These are phyloP conservation scores for Priceomyces medius DNA, from an alignment of 805 yeast genomes.

Conservation along the genomic window DNA sequence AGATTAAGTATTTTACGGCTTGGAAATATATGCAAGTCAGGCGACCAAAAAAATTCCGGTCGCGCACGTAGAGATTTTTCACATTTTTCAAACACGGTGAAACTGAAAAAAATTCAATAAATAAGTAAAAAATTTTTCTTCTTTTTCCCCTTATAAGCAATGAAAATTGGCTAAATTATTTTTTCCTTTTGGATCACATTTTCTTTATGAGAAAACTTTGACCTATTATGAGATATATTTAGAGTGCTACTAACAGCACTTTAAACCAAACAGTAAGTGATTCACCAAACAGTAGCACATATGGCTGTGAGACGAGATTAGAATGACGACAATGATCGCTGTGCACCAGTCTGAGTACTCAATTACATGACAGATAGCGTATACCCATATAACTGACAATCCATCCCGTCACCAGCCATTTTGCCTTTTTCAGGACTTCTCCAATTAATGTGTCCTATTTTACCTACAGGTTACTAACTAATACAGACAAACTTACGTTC, in stretches of 20 bases:
- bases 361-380: conserved; percentile 44
- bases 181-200: too few species aligned
- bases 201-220: too few species aligned
- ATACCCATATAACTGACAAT: conserved; percentile 48
- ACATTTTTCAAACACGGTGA: too few species aligned
- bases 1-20: background rate
- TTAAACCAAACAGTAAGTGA: background rate
- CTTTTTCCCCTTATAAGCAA: too few species aligned
- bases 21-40: background rate
- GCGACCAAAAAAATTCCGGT: background rate
- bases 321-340: conserved; percentile 46
- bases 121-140: too few species aligned
- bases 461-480: conserved; percentile 1
- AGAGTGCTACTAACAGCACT: too few species aligned
- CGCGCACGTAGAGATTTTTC: too few species aligned
- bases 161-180: too few species aligned
- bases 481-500: background rate
- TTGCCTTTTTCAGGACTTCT: background rate
- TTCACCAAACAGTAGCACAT: background rate
- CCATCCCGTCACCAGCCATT: background rate
- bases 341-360: conserved; percentile 55
- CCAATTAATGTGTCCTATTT: background rate
- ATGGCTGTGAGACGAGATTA: background rate
- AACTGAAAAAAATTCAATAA: too few species aligned
- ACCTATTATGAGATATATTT: too few species aligned